Evolutionary conservation across 2,329 filamentous ascomycete genomes (phyloP).

Genomic region (Hortaea sp.): DNA sequence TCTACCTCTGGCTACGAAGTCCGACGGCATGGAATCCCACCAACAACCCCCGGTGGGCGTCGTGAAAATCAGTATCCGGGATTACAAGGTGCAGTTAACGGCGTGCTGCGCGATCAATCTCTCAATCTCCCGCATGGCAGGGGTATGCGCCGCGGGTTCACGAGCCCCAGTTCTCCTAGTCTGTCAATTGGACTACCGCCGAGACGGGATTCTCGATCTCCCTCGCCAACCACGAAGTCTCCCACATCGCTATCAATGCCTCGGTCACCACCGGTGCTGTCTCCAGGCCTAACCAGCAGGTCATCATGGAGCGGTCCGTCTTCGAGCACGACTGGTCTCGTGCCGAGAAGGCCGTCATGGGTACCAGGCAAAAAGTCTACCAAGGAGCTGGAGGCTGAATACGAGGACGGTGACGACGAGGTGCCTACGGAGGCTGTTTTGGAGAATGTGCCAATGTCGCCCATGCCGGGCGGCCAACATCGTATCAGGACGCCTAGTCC

Average conservation of each 20-base stretch:
- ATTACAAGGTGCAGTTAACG: conserved; percentile 30
- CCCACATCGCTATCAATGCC: conserved; percentile 6
- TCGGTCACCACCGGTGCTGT: conserved; percentile 8
- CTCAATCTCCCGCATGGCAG: conserved; percentile 29
- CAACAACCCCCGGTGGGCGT: not conserved
- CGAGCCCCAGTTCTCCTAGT: conserved; percentile 22
- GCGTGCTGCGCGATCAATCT: conserved; percentile 24
- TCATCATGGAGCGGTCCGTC: conserved; percentile 7
- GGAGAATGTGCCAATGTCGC: conserved; percentile 74
- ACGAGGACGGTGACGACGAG: conserved; percentile 64
- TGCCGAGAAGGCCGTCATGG: conserved; percentile 43
- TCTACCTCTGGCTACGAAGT: conserved; percentile 1
- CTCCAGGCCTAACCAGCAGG: not conserved
- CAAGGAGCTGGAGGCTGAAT: conserved; percentile 64
- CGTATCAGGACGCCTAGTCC: conserved; percentile 25
- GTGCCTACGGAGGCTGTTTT: conserved; percentile 70
- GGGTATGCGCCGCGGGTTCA: conserved; percentile 31
- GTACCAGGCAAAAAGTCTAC: conserved; percentile 60
- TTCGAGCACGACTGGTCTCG: not conserved
- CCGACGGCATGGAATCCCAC: not conserved
- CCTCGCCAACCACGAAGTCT: conserved; percentile 21
- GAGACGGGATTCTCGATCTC: conserved; percentile 19
- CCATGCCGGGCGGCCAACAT: conserved; percentile 29
- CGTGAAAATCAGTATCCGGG: conserved; percentile 25
- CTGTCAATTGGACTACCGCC: conserved; percentile 8